Percentiles rank a stretch among this genome's conserved stretches.
phyloP scores from a whole-genome alignment of 768 basidiomycete species.

The Auriscalpium orientale region DNA sequence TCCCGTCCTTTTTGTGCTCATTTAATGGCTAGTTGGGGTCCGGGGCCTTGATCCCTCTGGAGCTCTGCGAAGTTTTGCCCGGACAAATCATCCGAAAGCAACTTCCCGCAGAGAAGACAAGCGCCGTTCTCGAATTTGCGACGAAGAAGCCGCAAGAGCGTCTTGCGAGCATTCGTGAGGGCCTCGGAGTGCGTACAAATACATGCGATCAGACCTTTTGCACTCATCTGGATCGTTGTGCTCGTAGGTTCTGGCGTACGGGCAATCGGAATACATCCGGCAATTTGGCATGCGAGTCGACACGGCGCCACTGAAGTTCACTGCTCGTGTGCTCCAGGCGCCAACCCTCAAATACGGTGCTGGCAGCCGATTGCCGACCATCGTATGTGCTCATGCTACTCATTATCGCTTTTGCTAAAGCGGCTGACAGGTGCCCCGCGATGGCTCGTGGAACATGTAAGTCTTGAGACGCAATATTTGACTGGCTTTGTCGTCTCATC shows the following conservation, averaged over 20 bases:
- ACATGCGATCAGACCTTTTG: background rate
- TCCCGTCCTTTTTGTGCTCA: background rate
- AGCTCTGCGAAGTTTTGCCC: slow-evolving; percentile 50
- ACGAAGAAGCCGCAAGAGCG: slow-evolving; percentile 56
- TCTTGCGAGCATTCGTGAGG: slow-evolving; percentile 45
- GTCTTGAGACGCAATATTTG: slow-evolving; percentile 9
- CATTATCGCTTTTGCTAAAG: background rate
- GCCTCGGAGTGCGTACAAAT: slow-evolving; percentile 35
- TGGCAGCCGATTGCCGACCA: slow-evolving; percentile 45
- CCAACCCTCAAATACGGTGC: slow-evolving; percentile 62
- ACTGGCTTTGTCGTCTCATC: background rate
- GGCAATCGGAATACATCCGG: slow-evolving; percentile 45
- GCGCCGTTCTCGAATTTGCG: slow-evolving; percentile 56
- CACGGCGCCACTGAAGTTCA: slow-evolving; percentile 44
- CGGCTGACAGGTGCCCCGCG: slow-evolving; percentile 40
- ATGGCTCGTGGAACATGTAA: slow-evolving; percentile 78
- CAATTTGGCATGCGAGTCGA: slow-evolving; percentile 66
- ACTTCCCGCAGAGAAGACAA: slow-evolving; percentile 59
- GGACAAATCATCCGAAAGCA: slow-evolving; percentile 73
- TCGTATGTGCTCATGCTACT: slow-evolving; percentile 34
- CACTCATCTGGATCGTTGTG: background rate
- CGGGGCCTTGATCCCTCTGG: slow-evolving; percentile 59
- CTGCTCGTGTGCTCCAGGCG: slow-evolving; percentile 55
- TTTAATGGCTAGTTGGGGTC: slow-evolving; percentile 39
- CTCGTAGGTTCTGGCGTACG: slow-evolving; percentile 39